Conservation (phyloP, 148 eudicot species). For the Simmondsia chinensis region DNA sequence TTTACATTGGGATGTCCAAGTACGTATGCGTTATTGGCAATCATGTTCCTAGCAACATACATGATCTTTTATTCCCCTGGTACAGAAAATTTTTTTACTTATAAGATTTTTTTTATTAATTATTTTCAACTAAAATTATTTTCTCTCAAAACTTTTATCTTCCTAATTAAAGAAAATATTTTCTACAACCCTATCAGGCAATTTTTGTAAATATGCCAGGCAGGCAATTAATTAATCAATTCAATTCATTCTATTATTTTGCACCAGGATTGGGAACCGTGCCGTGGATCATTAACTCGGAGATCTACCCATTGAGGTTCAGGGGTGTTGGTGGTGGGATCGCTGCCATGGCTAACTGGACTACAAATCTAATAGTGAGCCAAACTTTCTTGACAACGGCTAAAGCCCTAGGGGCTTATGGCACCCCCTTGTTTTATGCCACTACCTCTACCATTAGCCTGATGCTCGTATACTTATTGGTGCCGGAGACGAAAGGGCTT, state of each 20-base stretch:
- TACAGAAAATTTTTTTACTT: too few relatives aligned
- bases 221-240: too few relatives aligned
- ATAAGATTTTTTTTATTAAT: too few relatives aligned
- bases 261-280: constrained; percentile 84
- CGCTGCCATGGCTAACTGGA: constrained; percentile 74
- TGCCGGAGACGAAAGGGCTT: constrained; percentile 83
- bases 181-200: too few relatives aligned
- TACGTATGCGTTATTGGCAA: constrained; percentile 53
- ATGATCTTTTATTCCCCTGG: constrained; percentile 59
- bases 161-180: too few relatives aligned
- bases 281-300: constrained; percentile 88
- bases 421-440: constrained; percentile 65
- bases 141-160: too few relatives aligned
- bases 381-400: constrained; percentile 69
- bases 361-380: constrained; percentile 60
- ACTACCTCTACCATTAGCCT: constrained; percentile 50
- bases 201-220: too few relatives aligned
- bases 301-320: constrained; percentile 68
- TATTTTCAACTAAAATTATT: too few relatives aligned
- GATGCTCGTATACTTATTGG: constrained; percentile 44
- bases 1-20: constrained; percentile 79
- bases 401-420: constrained; percentile 46
- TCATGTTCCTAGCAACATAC: constrained; percentile 52
- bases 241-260: too few relatives aligned
- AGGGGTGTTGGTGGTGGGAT: constrained; percentile 76